Base-by-base conservation (phyloP, 2,329 filamentous ascomycete genomes). In the Myriosclerotinia duriaeana region DNA sequence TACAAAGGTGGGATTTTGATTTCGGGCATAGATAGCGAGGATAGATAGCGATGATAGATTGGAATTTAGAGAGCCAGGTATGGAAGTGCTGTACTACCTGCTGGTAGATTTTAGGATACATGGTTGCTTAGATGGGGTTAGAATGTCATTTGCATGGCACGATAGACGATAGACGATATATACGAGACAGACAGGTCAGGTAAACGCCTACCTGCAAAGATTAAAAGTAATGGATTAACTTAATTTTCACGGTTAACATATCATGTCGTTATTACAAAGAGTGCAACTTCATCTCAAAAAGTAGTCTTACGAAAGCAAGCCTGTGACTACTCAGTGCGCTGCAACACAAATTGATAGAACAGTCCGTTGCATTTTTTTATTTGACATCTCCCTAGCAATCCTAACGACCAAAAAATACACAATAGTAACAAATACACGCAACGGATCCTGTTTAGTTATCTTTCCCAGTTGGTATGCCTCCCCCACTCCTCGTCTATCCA, bases 341-440 rank as follows among this genome's bases (percentile, higher is more conserved):
- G 14, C 4, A 12, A 4, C 17, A n/a, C 7, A 58, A n/a, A 34
- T 34, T 0, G 12, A 46, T n/a, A 34, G 14, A 46, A 46, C 2
- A 34, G 42, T n/a, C 1, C 5, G n/a, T 34, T 46, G 40, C 17
- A 46, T 34, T n/a, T 30, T 44, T 34, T 34, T 34, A 34, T 34
- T 34, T 34, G 15, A 58, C 22, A 36, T 48, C 20, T 48, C 20
- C 38, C 4, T 20, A 20, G 15, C 26, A 5, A 26, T 30, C 42
- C 26, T 15, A 46, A 14, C 17, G n/a, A 26, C 26, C 30, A n/a
- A 36, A 22, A 48, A 36, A 59, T 48, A 59, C 56, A 59, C 4
- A 48, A 59, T 36, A 15, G 26, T 59, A 59, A 59, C 42, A 48
- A 36, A 48, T 48, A 59, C 56, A 59, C 12, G 12, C 17, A 22